Conservation (phyloP, 1,284 basidiomycete genomes). For the Cystobasidium slooffiae region DNA sequence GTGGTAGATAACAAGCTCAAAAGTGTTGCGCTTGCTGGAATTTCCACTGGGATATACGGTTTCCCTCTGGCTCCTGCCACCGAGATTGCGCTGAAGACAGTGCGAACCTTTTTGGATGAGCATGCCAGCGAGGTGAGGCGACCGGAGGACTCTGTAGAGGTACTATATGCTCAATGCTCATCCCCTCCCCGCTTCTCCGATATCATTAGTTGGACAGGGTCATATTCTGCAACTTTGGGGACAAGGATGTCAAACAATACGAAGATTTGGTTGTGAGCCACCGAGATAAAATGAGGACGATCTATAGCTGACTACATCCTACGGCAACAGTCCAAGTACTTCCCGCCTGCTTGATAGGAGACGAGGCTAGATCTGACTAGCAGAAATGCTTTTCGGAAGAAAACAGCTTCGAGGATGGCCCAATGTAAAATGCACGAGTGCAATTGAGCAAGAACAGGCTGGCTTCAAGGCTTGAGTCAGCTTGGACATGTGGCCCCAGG, state of each 20-base stretch:
- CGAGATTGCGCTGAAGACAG: constrained; percentile 67
- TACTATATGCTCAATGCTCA: not conserved
- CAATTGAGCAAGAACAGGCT: too few species aligned
- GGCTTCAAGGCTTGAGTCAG: too few species aligned
- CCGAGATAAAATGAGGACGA: not conserved
- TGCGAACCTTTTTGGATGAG: constrained; percentile 65
- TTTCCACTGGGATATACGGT: constrained; percentile 78
- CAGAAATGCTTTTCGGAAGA: not conserved
- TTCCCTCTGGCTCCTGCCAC: constrained; percentile 76
- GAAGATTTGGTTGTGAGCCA: constrained; percentile 12
- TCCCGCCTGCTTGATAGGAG: constrained; percentile 3
- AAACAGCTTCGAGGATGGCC: too few species aligned
- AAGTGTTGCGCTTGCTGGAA: constrained; percentile 70
- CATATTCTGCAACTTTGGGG: constrained; percentile 43
- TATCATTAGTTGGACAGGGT: constrained; percentile 25
- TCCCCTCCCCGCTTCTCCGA: not conserved
- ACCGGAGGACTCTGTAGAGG: too few species aligned
- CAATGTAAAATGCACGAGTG: too few species aligned
- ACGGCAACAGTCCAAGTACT: constrained; percentile 18
- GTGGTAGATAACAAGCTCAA: constrained; percentile 56
- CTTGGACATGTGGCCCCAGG: too few species aligned
- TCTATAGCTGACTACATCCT: not conserved
- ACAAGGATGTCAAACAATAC: constrained; percentile 29
- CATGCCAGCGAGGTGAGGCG: constrained; percentile 10
- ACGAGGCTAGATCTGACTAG: too few species aligned